phyloP scores from a whole-genome alignment of 441 rosid genomes.

The Flueggea neowawraea region DNA sequence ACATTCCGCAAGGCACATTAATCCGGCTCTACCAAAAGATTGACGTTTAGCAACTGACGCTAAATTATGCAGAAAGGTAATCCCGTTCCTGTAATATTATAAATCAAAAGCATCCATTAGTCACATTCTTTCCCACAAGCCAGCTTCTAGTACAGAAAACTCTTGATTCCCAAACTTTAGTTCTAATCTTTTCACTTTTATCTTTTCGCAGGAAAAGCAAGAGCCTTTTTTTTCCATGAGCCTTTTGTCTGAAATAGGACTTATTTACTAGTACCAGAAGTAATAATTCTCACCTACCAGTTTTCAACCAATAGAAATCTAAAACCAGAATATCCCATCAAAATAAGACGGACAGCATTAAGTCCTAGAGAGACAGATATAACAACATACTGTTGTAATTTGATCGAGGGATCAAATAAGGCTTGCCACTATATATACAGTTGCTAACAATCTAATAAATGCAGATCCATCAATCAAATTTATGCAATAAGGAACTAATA shows the following conservation, averaged over 20 bases:
- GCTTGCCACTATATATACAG: too few relatives aligned
- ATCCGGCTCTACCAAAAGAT: conserved; percentile 90
- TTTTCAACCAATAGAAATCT: not conserved
- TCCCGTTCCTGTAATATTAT: conserved; percentile 49
- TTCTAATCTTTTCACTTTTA: not conserved
- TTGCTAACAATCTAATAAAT: not conserved
- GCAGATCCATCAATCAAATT: not conserved
- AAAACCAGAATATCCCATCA: not conserved
- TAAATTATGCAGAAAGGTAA: conserved; percentile 56
- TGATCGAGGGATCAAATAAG: too few relatives aligned
- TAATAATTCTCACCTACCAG: not conserved
- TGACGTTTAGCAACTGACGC: conserved; percentile 72
- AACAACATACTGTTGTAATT: too few relatives aligned
- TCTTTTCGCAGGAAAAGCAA: not conserved
- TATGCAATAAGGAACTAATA: not conserved
- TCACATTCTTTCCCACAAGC: not conserved
- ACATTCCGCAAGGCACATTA: conserved; percentile 83
- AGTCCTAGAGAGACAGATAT: too few relatives aligned
- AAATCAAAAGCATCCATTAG: conserved; percentile 17
- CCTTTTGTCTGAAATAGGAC: too few relatives aligned
- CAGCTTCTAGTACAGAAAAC: not conserved
- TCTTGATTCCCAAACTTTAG: too few relatives aligned
- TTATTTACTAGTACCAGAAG: not conserved
- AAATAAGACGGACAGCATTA: not conserved
- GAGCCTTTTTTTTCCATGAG: too few relatives aligned